Base-by-base conservation (phyloP, 139 green algal species). In the Chlamydomonas incerta region DNA sequence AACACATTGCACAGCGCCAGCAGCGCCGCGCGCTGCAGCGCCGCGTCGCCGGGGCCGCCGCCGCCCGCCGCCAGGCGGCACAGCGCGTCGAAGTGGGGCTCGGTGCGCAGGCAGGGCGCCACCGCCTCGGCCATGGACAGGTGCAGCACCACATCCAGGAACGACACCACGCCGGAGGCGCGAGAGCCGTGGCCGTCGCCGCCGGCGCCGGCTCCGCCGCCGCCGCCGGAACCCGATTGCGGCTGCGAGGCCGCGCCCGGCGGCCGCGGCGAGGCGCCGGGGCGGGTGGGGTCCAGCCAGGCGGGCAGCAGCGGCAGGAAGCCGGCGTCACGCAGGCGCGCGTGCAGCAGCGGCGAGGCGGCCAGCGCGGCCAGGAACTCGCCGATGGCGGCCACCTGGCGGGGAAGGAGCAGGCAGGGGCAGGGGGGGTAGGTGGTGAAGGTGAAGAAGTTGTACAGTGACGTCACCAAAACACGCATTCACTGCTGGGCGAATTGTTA, bases 81-180 rank as follows among this genome's bases (percentile, higher is more conserved):
- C 31, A 83, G 77, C 18, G 46, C 77, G 15, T 83, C 77, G 50
- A 83, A 83, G 77, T 66, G 74, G 37, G 63, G 20, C 41, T 83
- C 77, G 5, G 26, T 83, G 46, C 63, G 77, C 41, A 83, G n/a
- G 34, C 17, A 65, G 17, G 29, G 8, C 29, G n/a, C 37, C n/a
- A 52, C n/a, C 55, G 63, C 77, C 14, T 83, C 77, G 6, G 18
- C 26, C 3, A 24, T 74, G 20, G 77, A 83, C 2, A 83, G 77
- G 5, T 31, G 20, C 28, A 52, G 74, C 10, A 50, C 63, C 6
- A 33, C 62, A 0, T 74, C 63, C 35, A 74, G 18, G 31, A 83
- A 74, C 9, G 37, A 4, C 60, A 21, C 10, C 17, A 23, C 24
- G 60, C 2, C 17, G 55, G 9, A 60, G 55, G 55, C 13, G 55